Evolutionary conservation across 2,329 filamentous ascomycete genomes (phyloP), one percentile per base, ranked within the genome.

Genomic region (Talaromyces funiculosus): DNA sequence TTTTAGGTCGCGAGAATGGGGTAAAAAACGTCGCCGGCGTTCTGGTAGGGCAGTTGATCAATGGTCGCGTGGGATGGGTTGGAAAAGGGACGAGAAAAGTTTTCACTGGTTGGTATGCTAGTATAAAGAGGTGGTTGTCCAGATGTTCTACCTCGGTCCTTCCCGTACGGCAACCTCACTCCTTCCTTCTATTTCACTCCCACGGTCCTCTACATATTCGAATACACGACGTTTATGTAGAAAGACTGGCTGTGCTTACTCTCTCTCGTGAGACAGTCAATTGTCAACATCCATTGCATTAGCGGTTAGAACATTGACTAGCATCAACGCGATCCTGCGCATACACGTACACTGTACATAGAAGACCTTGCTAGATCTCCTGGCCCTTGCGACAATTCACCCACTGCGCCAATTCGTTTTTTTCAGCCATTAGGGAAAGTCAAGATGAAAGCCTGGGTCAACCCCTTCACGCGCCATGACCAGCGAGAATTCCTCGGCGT

Each of bases 401-500:
- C 51, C 33, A 38, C n/a, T 51, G 59, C 56, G 43, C 55, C 59
- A 59, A 35, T 31, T 18, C 38, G 14, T 9, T 26, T 7, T 49
- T 18, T 35, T 18, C 29, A 16, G 38, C 9, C 3, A 16, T 33
- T 12, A 24, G 7, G n/a, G 18, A 26, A 38, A n/a, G 18, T 40
- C 57, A 54, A 40, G 18, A 60, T 60, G 57, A 51, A 31, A 29
- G 12, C 42, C 47, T 58, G 45, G 38, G 37, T 57, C 55, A 74
- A 80, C 64, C 81, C 80, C 1, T 82, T 83, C 72, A 77, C 78
- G 61, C 80, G 74, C 63, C 77, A 80, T 65, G 77, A 82, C 64
- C 74, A 79, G 51, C 74, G 74, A 29, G 77, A 82, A 60, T 83
- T 81, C 61, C 75, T 76, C n/a, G 77, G 75, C 22, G 71, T 75